Base-by-base conservation (phyloP, 495 filamentous ascomycete species). In the Staphylotrichum longicolle region DNA sequence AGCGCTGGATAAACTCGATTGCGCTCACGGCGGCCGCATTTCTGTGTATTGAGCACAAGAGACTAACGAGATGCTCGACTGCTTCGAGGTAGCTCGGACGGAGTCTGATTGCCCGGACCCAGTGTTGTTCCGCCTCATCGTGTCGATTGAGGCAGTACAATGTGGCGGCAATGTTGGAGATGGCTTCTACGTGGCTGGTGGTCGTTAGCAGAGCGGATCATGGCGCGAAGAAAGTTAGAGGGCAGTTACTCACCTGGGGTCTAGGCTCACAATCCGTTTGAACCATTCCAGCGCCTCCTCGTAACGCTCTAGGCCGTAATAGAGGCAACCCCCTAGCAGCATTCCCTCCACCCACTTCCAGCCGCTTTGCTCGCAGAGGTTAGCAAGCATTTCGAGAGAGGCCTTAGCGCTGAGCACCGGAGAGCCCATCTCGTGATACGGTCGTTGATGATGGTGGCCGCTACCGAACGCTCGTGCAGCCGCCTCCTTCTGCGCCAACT, bases 271-370 rank as follows among this genome's bases (percentile, higher is more conserved):
- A 55, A 98, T 93, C 65, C 88, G 87, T 11, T 81, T 84, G 75
- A 96, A 98, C 93, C 91, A 97, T 53, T 89, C 83, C 68, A 93
- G 76, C 8, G 95, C 91, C 68, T 89, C 87, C 58, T 90, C 84
- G 70, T 95, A 93, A 68, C 92, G 88, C 57, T 91, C 90, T 10
- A 98, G 77, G 9, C 91, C 95, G 79, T 97, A 98, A 44, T 95
- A 89, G 54, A 98, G 79, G 70, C 94, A 98, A 5, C 94, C 94
- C 40, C 88, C 93, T 14, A 98, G 83, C 30, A 97, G 78, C 82
- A 98, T 96, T 14, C 95, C 94, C 72, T 98, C 93, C 58, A 93
- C 85, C 94, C 94, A 98, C 65, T 87, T 84, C 91, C 93, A 96
- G 14, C 82, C 83, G 69, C 91, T 93, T 67, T 96, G 89, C 66